Base-by-base conservation (phyloP, 2,329 filamentous ascomycete species). In the Nemania sp. region DNA sequence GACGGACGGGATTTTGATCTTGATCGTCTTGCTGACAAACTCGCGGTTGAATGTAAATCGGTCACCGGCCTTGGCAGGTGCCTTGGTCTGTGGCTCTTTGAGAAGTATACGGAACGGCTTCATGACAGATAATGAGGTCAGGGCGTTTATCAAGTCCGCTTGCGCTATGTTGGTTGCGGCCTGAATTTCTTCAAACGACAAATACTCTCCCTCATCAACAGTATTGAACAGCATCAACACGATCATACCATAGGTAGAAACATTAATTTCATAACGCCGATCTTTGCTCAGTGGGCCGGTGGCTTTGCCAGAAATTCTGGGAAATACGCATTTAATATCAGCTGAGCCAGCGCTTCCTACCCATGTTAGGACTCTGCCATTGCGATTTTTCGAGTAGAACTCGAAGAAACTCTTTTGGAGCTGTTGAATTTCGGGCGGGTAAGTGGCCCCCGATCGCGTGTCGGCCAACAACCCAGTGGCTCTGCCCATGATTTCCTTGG, bases 221-320 rank as follows among this genome's bases (percentile, higher is more conserved):
- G 93, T 85, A 66, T 97, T 97, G 79, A 97, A 99, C 0, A 97
- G 82, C 39, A 96, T 72, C 17, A 99, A 73, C 20, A 97, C 86
- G 17, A 97, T 76, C 90, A 97, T 96, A 64, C 86, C 91, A 69
- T 94, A 94, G 0, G 94, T 97, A 1, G 91, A 88, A 17, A 96
- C 91, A 57, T 91, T 96, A 50, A 99, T 77, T 65, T 99, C 94
- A 67, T 97, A 93, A 30, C 87, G 86, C 28, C 88, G 80, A 60
- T 89, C 86, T 52, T 80, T 83, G 52, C 80, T 78, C 19, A 86
- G 69, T 0, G 75, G 71, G 0, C 81, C 78, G 2, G 86, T 83
- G 11, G 85, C 82, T 65, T 91, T 91, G 28, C 88, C 87, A 33
- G 84, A 80, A 1, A 89, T 77, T 66, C 84, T 81, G 28, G 88